These are phyloP conservation scores for Cordyceps fumosorosea DNA, from an alignment of 2,329 filamentous ascomycete genomes.

Conservation along the genomic window DNA sequence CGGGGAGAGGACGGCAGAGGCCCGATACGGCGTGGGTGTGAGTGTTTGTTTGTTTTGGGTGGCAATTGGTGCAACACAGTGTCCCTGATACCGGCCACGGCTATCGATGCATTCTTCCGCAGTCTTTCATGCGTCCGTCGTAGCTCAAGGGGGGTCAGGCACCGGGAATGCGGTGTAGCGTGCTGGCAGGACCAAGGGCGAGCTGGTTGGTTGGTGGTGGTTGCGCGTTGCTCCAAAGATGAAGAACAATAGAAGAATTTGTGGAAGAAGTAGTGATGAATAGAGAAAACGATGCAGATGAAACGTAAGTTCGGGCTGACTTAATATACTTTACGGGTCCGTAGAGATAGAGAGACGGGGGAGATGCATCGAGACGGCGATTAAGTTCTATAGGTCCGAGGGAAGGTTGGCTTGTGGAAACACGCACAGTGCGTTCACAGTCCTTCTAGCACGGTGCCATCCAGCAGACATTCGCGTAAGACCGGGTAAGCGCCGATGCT, in stretches of 20 bases:
- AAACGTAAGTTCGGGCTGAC: background rate
- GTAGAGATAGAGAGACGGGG: too few species aligned
- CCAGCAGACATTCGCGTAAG: background rate
- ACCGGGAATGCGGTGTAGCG: background rate
- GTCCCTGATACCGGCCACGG: background rate
- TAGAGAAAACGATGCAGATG: background rate
- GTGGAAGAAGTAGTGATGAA: too few species aligned
- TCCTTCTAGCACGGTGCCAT: background rate
- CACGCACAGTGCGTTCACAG: background rate
- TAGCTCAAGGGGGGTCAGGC: background rate
- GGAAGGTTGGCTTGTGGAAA: background rate
- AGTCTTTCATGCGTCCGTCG: background rate
- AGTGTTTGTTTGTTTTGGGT: background rate
- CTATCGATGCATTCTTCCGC: background rate
- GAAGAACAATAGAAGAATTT: background rate
- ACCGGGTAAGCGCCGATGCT: background rate
- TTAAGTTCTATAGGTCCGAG: background rate
- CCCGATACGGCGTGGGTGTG: background rate
- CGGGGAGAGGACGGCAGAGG: background rate
- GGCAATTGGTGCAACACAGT: background rate
- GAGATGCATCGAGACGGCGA: background rate
- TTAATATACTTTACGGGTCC: background rate
- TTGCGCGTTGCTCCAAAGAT: background rate
- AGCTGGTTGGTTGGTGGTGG: background rate
- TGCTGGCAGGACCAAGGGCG: background rate